phyloP scores from a whole-genome alignment of 2,329 filamentous ascomycete genomes.

The Penicillium sp. region DNA sequence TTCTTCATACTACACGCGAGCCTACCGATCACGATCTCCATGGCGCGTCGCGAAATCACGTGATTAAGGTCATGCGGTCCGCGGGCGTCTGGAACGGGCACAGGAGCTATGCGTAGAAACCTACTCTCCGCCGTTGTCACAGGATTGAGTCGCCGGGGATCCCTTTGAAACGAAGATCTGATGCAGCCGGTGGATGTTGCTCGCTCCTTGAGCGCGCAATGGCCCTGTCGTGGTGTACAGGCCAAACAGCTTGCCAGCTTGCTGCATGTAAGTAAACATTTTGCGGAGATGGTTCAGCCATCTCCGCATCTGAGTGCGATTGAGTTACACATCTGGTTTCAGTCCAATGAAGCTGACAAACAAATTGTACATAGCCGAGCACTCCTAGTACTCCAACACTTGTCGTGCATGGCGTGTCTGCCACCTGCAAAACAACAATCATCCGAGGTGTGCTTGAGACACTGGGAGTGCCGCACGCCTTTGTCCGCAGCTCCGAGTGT shows the following conservation, averaged over 20 bases:
- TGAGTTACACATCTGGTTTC: background rate
- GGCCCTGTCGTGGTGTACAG: constrained; percentile 42
- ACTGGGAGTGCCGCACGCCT: constrained; percentile 44
- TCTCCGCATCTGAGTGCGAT: background rate
- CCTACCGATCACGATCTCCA: background rate
- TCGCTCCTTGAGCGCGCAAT: constrained; percentile 34
- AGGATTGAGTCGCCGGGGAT: too few relatives aligned
- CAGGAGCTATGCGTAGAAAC: too few relatives aligned
- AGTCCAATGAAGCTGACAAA: background rate
- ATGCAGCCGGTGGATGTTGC: constrained; percentile 32
- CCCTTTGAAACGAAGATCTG: background rate
- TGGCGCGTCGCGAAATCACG: constrained; percentile 18
- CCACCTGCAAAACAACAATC: constrained; percentile 78
- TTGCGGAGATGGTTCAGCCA: background rate
- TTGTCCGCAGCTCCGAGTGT: constrained; percentile 42
- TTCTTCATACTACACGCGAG: too few relatives aligned
- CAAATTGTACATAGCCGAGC: constrained; percentile 21
- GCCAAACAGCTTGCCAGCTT: constrained; percentile 36
- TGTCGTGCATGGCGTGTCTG: constrained; percentile 75
- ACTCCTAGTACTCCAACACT: constrained; percentile 67
- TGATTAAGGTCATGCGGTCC: constrained; percentile 2
- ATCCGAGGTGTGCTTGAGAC: constrained; percentile 58
- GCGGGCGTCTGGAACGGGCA: constrained; percentile 1
- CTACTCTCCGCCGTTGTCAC: too few relatives aligned
- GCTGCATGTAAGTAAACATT: constrained; percentile 32